Evolutionary conservation across 202 grass and related monocot genomes (phyloP).

Genomic region (Setaria viridis): DNA sequence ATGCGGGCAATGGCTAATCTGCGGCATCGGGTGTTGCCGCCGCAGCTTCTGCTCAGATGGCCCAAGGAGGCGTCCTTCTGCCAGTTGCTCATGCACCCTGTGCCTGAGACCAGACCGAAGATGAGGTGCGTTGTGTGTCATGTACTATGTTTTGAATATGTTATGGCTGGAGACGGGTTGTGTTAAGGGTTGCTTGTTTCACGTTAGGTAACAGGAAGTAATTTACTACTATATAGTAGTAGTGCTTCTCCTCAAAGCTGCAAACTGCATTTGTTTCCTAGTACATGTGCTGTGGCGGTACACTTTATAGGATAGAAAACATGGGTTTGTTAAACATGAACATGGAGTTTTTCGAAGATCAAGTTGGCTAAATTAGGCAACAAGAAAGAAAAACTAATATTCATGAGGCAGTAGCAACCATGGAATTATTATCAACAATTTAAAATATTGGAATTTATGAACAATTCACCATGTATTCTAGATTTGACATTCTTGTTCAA

Average conservation of each 20-base stretch:
- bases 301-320: slow-evolving; percentile 8
- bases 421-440: neutral
- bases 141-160: neutral
- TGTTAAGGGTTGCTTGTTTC: slow-evolving; percentile 5
- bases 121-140: slow-evolving; percentile 60
- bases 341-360: slow-evolving; percentile 6
- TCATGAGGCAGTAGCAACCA: neutral
- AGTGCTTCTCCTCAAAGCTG: slow-evolving; percentile 27
- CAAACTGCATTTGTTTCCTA: slow-evolving; percentile 1
- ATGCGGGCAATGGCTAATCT: slow-evolving; percentile 85
- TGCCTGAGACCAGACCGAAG: slow-evolving; percentile 76
- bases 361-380: neutral
- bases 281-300: neutral
- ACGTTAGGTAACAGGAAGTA: slow-evolving; percentile 8
- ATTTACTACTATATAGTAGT: neutral
- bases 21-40: slow-evolving; percentile 78
- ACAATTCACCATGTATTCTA: neutral
- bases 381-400: neutral
- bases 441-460: neutral
- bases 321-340: slow-evolving; percentile 3
- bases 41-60: slow-evolving; percentile 87
- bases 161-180: neutral
- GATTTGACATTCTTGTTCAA: slow-evolving; percentile 3
- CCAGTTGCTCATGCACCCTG: slow-evolving; percentile 94
- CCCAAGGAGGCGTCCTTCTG: slow-evolving; percentile 96